Base-by-base conservation (phyloP, 352 stramenopile genomes). In the Globisporangium yorkense region DNA sequence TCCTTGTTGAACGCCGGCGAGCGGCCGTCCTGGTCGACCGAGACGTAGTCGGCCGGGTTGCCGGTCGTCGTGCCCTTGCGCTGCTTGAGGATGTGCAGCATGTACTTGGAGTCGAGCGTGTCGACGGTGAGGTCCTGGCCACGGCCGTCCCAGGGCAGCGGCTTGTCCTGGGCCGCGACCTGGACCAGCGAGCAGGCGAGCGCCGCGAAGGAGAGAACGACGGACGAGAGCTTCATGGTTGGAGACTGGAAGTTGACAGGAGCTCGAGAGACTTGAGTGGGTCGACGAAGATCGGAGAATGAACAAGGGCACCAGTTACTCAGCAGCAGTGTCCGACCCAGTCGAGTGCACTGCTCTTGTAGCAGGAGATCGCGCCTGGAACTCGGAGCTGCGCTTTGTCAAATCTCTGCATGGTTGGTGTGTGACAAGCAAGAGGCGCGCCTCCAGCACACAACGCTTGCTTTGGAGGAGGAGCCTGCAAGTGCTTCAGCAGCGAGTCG, bases 11-110 rank as follows among this genome's bases (percentile, higher is more conserved):
- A 87, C 47, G 68, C 68, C 12, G 75, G 71, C 18, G 67, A 78
- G 48, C 79, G 79, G 50, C 68, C 79, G 3, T 65, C 63, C 6
- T 64, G 59, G 21, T 67, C 52, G 54, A 89, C 57, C 16, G 73
- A 72, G 5, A 82, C 70, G 65, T 76, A 89, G 67, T 88, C 59
- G 31, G 73, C 66, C 7, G 69, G 62, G 54, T 85, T 61, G 51
- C 63, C 71, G 21, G 62, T 62, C 44, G 61, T 71, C 51, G 57
- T 62, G 52, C 68, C 71, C 57, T 85, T 68, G 47, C 76, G 79
- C 67, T 77, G 70, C 66, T 65, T 84, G 31, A 89, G 62, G 62
- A 89, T 89, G 56, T 89, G 79, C 31, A 72, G 74, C 73, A 78
- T 56, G 66, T 78, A 87, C 64, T 89, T 77, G 61, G 67, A 58